Evolutionary conservation across 805 yeast genomes (phyloP), one percentile per base, ranked within the genome.

Genomic region (Candida broadrunensis): DNA sequence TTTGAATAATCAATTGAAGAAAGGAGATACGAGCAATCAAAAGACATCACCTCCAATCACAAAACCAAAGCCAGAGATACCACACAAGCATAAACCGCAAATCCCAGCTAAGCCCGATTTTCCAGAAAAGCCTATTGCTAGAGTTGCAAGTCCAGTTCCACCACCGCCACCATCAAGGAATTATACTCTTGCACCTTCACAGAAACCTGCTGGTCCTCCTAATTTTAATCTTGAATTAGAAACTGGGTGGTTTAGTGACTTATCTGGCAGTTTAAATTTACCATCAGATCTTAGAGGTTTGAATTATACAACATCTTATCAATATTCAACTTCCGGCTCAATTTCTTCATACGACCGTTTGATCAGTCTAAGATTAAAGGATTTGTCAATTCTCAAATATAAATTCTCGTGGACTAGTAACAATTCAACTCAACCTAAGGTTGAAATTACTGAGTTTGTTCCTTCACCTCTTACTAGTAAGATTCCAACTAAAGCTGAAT

Each of bases 241-340:
- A 0, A 50, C 70, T 0, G 72, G 73, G 1, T 78, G 83, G 83
- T 78, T 65, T 54, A 62, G 71, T 1, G 52, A 60, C 12, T 50
- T 55, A 7, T 45, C 55, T 4, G 50, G 56, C 3, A 38, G 54
- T 1, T 47, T 39, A 3, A 38, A 42, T 1, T 46, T 74, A n/a
- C 82, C 82, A 1, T 37, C 44, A 9, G 56, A 56, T 34, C 54
- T 78, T 3, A 36, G 51, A 17, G 72, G 72, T 0, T 52, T 66
- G 25, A 66, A 64, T 42, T 69, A 61, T 49, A 35, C 50, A 3
- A 47, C 64, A 1, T 47, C 59, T 2, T 50, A 36, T 30, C 57
- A 42, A 46, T 35, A 38, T 14, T 39, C 50, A 4, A 39, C 53
- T 3, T 39, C 15, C 23, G 35, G 21, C 0, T 32, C 39, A 1